Percentiles rank a stretch among this genome's conserved stretches.
phyloP scores from a whole-genome alignment of 2,329 filamentous ascomycete species.

The Hortaea werneckii region DNA sequence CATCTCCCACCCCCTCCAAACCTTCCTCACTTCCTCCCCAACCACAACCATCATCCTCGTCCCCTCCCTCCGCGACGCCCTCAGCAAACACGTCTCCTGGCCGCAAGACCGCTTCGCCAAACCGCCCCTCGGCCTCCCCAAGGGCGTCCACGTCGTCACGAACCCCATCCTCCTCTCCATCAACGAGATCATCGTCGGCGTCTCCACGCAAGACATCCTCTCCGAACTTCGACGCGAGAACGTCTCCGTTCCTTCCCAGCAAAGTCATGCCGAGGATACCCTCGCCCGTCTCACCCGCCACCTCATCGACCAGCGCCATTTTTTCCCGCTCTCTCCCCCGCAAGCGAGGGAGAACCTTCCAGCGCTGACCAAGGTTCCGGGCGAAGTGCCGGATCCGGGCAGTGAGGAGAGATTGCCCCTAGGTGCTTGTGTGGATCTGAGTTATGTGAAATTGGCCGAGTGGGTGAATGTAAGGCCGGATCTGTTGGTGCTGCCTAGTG shows the following conservation, averaged over 20 bases:
- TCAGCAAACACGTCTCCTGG: conserved; percentile 79
- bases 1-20: conserved; percentile 62
- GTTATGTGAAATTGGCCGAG: conserved; percentile 80
- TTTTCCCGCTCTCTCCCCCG: conserved; percentile 80
- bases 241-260: conserved; percentile 73
- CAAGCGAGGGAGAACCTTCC: conserved; percentile 57
- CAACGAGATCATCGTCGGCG: conserved; percentile 75
- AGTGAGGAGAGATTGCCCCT: conserved; percentile 46
- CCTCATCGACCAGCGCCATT: conserved; percentile 81
- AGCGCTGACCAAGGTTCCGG: conserved; percentile 40
- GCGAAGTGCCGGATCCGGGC: conserved; percentile 26
- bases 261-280: conserved; percentile 57
- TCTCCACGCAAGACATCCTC: conserved; percentile 75
- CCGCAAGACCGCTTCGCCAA: conserved; percentile 62
- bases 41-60: conserved; percentile 70
- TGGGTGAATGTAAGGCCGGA: conserved; percentile 82
- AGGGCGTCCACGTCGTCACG: conserved; percentile 65
- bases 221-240: conserved; percentile 51
- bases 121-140: conserved; percentile 69
- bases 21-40: conserved; percentile 60
- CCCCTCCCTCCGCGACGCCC: conserved; percentile 72
- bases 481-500: conserved; percentile 71
- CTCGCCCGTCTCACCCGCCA: conserved; percentile 64
- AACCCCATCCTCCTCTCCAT: conserved; percentile 85
- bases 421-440: conserved; percentile 70